Base-by-base conservation (phyloP, 2,329 filamentous ascomycete genomes). In the Leptographium procerum region DNA sequence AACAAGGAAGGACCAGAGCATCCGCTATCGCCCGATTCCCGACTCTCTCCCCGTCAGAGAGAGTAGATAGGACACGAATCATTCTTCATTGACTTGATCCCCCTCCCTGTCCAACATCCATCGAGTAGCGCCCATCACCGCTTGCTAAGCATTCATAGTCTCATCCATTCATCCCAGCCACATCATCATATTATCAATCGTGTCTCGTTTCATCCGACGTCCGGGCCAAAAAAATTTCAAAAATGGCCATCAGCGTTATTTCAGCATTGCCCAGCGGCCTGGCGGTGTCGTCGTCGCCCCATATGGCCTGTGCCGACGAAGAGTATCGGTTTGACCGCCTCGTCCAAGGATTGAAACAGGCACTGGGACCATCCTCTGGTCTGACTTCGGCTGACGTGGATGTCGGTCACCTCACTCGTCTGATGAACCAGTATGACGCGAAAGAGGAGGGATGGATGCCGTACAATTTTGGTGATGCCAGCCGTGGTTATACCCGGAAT, bases 371-470 rank as follows among this genome's bases (percentile, higher is more conserved):
- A 4, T 88, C 84, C 59, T 94, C 88, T 14, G 91, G 91, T 3
- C 79, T 95, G 65, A 85, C 88, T 61, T 94, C 88, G 36, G 86
- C 85, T 50, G 89, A 94, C 69, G 84, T 96, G 64, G 83, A 96
- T 65, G 83, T 90, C 58, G 75, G 81, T 57, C 79, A 88, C 65
- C 78, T 96, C 57, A 84, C 82, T 59, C 73, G 75, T 29, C 71
- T 92, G 62, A 95, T 96, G 89, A 73, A 82, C 59, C 73, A 80
- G 31, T 96, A 96, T 71, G 70, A 78, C 55, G 89, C 88, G 52
- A 74, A 82, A 45, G 77, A 85, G 58, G 70, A 75, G 29, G 85
- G 91, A 58, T 96, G 91, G 91, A 69, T 74, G 57, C 78, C 77
- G 62, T 96, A 89, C 72, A 88, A 88, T 31, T 80, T 92, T 65